A percentile compares a stretch with the other conserved stretches of the same genome.
Evolutionary conservation across 345 rosid genomes (phyloP).

Genomic region (Moringa oleifera): DNA sequence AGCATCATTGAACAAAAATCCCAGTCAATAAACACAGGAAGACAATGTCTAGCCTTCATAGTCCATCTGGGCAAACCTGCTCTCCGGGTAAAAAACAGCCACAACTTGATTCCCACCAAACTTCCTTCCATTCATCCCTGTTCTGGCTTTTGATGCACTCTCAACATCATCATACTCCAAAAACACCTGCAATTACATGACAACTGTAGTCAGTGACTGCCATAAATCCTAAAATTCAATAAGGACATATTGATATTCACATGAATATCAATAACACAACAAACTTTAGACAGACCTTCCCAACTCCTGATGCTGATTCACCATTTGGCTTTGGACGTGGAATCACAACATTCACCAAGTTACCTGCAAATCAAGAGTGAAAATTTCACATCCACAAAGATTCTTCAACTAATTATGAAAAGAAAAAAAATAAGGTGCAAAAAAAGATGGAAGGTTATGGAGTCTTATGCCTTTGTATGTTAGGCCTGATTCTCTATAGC

Average conservation of each 20-base stretch:
- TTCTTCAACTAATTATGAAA: not conserved
- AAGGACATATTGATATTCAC: too few species aligned
- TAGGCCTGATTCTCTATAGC: slow-evolving; percentile 56
- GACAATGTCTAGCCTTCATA: slow-evolving; percentile 47
- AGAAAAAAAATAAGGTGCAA: slow-evolving; percentile 13
- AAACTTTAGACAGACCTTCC: slow-evolving; percentile 35
- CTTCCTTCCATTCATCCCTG: slow-evolving; percentile 79
- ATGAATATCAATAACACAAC: not conserved
- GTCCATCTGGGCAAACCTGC: slow-evolving; percentile 69
- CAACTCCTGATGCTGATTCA: slow-evolving; percentile 51
- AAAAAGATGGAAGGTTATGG: slow-evolving; percentile 31
- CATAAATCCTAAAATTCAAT: too few species aligned
- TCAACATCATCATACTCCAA: slow-evolving; percentile 79
- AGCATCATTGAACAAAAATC: not conserved
- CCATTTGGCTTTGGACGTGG: slow-evolving; percentile 65
- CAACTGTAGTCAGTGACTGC: not conserved
- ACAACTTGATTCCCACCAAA: slow-evolving; percentile 91
- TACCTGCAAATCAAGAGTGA: slow-evolving; percentile 47
- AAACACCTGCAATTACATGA: slow-evolving; percentile 54
- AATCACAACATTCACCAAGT: slow-evolving; percentile 64
- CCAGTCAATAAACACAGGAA: not conserved
- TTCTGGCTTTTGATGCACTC: slow-evolving; percentile 62
- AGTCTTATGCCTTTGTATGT: slow-evolving; percentile 20
- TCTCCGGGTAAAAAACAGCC: slow-evolving; percentile 73
- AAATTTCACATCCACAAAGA: not conserved